phyloP scores from a whole-genome alignment of 495 filamentous ascomycete species.

The Penicillium alfredii region DNA sequence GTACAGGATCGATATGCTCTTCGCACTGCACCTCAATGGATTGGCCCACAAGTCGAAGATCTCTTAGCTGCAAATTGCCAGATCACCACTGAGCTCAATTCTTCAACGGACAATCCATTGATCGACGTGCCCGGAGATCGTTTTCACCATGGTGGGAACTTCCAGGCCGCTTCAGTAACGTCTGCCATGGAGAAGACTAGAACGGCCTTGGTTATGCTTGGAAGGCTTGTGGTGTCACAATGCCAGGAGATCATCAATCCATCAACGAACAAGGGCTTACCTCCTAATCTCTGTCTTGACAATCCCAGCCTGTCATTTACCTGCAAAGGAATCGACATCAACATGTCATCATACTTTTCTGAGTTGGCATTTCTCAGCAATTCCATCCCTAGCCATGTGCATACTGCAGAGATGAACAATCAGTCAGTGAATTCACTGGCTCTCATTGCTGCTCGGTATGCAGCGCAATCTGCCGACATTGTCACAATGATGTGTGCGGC shows the following conservation, averaged over 20 bases:
- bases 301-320: slow-evolving; percentile 51
- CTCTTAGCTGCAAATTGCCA: slow-evolving; percentile 50
- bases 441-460: slow-evolving; percentile 48
- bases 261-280: slow-evolving; percentile 49
- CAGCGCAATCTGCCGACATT: slow-evolving; percentile 50
- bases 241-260: slow-evolving; percentile 53
- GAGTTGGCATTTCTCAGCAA: slow-evolving; percentile 47
- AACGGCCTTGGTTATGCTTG: slow-evolving; percentile 48
- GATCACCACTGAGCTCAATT: slow-evolving; percentile 52
- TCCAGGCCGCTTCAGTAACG: slow-evolving; percentile 54
- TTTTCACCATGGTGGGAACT: slow-evolving; percentile 57
- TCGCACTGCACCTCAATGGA: slow-evolving; percentile 58
- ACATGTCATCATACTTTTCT: slow-evolving; percentile 55
- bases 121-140: slow-evolving; percentile 30
- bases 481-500: slow-evolving; percentile 47
- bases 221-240: slow-evolving; percentile 53
- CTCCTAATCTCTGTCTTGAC: slow-evolving; percentile 51
- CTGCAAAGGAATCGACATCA: slow-evolving; percentile 57
- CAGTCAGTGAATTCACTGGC: slow-evolving; percentile 55
- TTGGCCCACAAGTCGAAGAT: slow-evolving; percentile 58
- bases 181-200: slow-evolving; percentile 60
- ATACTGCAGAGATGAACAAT: slow-evolving; percentile 52
- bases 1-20: slow-evolving; percentile 56
- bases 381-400: slow-evolving; percentile 46
- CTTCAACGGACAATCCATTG: slow-evolving; percentile 58